Conservation (phyloP, 495 filamentous ascomycete species). For the Xylaria cubensis region DNA sequence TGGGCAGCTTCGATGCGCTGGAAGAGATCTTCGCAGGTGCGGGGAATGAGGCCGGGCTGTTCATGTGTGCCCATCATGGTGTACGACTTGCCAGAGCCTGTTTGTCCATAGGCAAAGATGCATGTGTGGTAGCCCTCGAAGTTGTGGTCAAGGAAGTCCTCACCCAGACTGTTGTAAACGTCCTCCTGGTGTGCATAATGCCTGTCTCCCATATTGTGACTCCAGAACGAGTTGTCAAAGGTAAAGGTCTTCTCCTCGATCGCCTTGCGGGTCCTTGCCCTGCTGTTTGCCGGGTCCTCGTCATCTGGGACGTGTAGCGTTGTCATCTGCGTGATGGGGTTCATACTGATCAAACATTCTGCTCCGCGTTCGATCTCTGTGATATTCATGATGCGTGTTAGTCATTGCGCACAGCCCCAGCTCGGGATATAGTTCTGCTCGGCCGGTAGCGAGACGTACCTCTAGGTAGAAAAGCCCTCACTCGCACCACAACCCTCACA, state of each 20-base stretch:
- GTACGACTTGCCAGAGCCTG: conserved; percentile 96
- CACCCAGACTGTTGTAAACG: conserved; percentile 91
- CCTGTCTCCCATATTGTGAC: conserved; percentile 73
- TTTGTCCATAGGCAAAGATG: conserved; percentile 99
- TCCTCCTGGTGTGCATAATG: conserved; percentile 75
- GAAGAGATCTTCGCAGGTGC: conserved; percentile 97
- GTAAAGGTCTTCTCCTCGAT: conserved; percentile 89
- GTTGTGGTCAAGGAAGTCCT: conserved; percentile 98
- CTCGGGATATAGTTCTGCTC: neutral
- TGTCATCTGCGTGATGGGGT: conserved; percentile 81
- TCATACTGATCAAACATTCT: conserved; percentile 88
- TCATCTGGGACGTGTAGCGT: conserved; percentile 73
- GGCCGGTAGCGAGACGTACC: conserved; percentile 59
- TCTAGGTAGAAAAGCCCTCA: conserved; percentile 86
- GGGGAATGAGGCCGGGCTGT: conserved; percentile 89
- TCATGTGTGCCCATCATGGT: conserved; percentile 97
- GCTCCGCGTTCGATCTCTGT: conserved; percentile 81
- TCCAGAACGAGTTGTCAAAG: conserved; percentile 99
- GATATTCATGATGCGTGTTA: conserved; percentile 6
- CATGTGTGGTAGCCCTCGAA: conserved; percentile 99
- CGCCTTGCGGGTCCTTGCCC: conserved; percentile 73
- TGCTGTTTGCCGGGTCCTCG: conserved; percentile 68
- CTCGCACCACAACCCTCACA: conserved; percentile 92
- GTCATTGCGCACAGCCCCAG: conserved; percentile 10
- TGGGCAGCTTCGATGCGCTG: conserved; percentile 87